Percentiles rank a stretch among this genome's conserved stretches.
Conservation (phyloP, 768 basidiomycete genomes). For the Krasilnikovozyma curviuscula region DNA sequence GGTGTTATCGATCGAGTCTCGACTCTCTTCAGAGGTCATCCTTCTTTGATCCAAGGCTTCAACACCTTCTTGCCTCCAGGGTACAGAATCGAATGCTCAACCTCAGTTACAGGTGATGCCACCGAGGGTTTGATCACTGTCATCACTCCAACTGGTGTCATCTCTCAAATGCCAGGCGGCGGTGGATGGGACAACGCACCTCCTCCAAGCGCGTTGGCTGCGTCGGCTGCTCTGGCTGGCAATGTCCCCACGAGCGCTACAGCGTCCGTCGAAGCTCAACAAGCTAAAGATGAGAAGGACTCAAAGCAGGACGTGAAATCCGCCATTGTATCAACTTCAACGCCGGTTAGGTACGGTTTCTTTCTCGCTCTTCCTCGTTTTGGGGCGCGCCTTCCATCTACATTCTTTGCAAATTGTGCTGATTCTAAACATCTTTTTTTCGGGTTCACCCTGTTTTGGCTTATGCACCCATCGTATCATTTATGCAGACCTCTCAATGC, state of each 20-base stretch:
- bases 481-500: too few relatives aligned
- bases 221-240: background rate
- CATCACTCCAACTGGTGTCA: constrained; percentile 25
- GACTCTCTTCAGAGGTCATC: constrained; percentile 75
- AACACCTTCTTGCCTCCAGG: constrained; percentile 91
- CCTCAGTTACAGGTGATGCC: constrained; percentile 14
- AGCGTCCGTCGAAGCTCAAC: too few relatives aligned
- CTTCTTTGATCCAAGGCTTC: constrained; percentile 83
- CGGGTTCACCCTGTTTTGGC: too few relatives aligned
- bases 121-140: constrained; percentile 23
- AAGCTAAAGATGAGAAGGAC: too few relatives aligned
- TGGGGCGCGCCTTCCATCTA: too few relatives aligned
- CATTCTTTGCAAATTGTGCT: too few relatives aligned
- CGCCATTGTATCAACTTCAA: too few relatives aligned
- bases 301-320: too few relatives aligned
- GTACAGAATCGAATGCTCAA: constrained; percentile 60
- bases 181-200: constrained; percentile 9
- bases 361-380: too few relatives aligned
- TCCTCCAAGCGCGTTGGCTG: background rate
- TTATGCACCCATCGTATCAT: too few relatives aligned
- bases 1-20: constrained; percentile 93
- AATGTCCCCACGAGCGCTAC: background rate
- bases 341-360: too few relatives aligned
- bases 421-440: too few relatives aligned
- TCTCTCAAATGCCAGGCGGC: constrained; percentile 18